Evolutionary conservation across 2,329 filamentous ascomycete species (phyloP).

Genomic region (Westerdykella ornata): DNA sequence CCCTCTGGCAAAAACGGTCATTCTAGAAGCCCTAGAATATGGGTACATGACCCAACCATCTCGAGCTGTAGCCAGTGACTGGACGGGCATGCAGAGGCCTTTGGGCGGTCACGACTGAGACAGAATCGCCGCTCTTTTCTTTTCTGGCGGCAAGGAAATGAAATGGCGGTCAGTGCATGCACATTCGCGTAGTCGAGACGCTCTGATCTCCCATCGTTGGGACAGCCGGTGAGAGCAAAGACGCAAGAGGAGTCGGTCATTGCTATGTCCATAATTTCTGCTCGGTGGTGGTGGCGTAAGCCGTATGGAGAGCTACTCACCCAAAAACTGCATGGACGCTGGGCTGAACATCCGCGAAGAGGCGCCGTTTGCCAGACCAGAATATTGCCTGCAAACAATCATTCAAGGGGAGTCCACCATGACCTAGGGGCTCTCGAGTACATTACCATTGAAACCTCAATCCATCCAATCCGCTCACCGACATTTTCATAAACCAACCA

Average conservation of each 20-base stretch:
- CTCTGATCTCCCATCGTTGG: constrained; percentile 11
- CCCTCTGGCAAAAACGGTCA: no score
- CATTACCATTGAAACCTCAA: constrained; percentile 6
- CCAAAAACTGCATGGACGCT: no score
- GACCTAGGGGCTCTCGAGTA: constrained; percentile 21
- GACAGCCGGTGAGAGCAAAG: no score
- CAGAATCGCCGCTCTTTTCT: constrained; percentile 20
- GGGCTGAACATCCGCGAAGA: constrained; percentile 5
- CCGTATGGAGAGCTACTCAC: no score
- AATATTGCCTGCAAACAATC: constrained; percentile 6
- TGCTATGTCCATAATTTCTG: no score
- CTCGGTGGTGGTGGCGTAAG: no score
- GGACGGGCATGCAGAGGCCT: constrained; percentile 1
- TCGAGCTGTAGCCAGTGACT: no score
- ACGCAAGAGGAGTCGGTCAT: no score
- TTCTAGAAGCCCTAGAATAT: no score
- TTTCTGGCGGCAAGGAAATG: neutral
- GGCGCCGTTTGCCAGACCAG: constrained; percentile 6
- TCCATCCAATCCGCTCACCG: constrained; percentile 10
- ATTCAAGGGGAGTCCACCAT: constrained; percentile 1
- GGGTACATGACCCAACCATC: no score
- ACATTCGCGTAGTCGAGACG: constrained; percentile 8
- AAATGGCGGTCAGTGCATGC: constrained; percentile 8
- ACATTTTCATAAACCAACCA: constrained; percentile 14
- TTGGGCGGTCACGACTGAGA: constrained; percentile 26